Base-by-base conservation (phyloP, 169 alveolate species). In the Besnoitia besnoiti region DNA sequence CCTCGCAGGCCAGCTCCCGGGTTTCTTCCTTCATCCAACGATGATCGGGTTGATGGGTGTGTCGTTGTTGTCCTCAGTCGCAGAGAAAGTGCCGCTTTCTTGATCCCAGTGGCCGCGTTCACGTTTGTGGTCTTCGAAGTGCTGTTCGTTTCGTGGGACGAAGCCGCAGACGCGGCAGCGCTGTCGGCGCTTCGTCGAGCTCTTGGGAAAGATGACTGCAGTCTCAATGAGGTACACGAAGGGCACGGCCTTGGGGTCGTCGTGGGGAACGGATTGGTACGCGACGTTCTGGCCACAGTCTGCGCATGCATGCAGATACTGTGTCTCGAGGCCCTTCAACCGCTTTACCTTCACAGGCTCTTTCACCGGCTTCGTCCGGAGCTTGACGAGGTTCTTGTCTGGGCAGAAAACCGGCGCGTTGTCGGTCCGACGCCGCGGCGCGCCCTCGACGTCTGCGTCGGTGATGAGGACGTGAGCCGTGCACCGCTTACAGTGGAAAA, bases 1-100 rank as follows among this genome's bases (percentile, higher is more conserved):
- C n/a, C n/a, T n/a, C n/a, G n/a, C n/a, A n/a, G n/a, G n/a, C n/a
- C n/a, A n/a, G n/a, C n/a, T n/a, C n/a, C n/a, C n/a, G n/a, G n/a
- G n/a, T n/a, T n/a, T n/a, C n/a, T n/a, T n/a, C n/a, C n/a, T 37
- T 51, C 51, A 91, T 8, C 91, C 91, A 24, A 92, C 92, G 35
- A 92, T 92, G 62, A 92, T 82, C 7, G 95, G 95, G 62, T 82
- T 82, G 79, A 92, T 75, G n/a, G 95, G 95, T 0, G 93, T 55
- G 88, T 92, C 93, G 55, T 62, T 75, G 35, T 50, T 85, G 24
- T 92, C 95, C 47, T 91, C 91, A 0, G 10, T 14, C 5, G 84
- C 67, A 0, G 93, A 84, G 44, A 90, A 90, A 5, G 39, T 35
- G 33, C 93, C 93, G 0, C 59, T 67, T 4, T 46, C 50, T 37